Evolutionary conservation across 805 yeast species (phyloP), one percentile per base, ranked within the genome.

Genomic region (Saturnispora mendoncae): DNA sequence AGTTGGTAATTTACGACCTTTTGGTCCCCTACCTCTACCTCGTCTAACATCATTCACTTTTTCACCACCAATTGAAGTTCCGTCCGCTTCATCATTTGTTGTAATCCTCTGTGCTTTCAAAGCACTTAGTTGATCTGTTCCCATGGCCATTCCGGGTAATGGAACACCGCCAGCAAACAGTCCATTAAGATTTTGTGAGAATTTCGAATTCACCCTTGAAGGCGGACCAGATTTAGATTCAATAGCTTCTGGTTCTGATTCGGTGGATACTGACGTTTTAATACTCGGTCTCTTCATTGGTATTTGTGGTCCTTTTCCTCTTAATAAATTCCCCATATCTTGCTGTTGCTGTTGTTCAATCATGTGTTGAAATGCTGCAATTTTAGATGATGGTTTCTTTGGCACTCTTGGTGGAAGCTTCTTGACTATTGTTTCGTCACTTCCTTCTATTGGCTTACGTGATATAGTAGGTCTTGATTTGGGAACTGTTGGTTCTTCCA

Each of bases 281-380:
- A 37, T 21, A 14, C 36, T 45, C 9, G 62, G 58, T 36, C 59
- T 43, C 25, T 42, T 40, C 1, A 34, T 23, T 27, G 61, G 60
- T 10, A 51, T 23, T 7, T 46, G 35, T 2, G 61, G 62, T 48
- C 29, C 21, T 43, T 48, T 6, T 4, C 10, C 9, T 29, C 34
- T 19, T 14, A 57, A n/a, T 9, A 51, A 14, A 8, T 19, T 19
- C 2, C 52, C 56, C 34, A 49, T 28, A 33, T 67, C 66, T 42
- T 65, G 60, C 27, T 59, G 55, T 52, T 73, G 78, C 46, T 68
- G 71, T 46, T 68, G 66, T 38, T 72, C 73, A 41, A 83, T 65
- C 81, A 80, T 76, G 52, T 80, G 82, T 54, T 83, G 94, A 57
- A 83, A 83, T 0, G 87, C 87, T 1, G 88, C 87, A 45, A 83